Conservation (phyloP, 176 grass and related monocot species). For the Aechmea fasciata region DNA sequence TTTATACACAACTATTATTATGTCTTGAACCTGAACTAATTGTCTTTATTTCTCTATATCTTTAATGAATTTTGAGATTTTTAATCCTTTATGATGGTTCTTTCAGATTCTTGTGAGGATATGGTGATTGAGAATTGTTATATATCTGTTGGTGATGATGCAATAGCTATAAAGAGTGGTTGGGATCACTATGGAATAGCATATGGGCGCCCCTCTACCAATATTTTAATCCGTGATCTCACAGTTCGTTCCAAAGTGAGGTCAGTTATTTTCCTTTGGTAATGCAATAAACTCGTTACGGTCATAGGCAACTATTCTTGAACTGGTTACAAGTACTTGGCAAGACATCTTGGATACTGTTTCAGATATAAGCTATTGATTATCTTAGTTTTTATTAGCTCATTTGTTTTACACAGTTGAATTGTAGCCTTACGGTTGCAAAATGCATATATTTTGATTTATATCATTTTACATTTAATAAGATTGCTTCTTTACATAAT, state of each 20-base stretch:
- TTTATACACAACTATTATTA: not conserved
- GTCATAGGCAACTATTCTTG: not conserved
- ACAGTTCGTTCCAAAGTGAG: conserved; percentile 67
- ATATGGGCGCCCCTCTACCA: conserved; percentile 67
- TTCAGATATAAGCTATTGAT: not conserved
- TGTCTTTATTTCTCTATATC: not conserved
- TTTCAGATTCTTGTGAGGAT: conserved; percentile 79
- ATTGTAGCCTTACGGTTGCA: no score
- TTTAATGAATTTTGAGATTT: not conserved
- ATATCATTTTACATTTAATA: no score
- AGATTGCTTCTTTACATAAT: no score
- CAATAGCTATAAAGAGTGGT: conserved; percentile 84
- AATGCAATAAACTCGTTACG: no score
- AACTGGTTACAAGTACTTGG: not conserved
- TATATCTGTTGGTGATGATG: conserved; percentile 91
- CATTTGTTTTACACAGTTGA: no score
- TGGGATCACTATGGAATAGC: conserved; percentile 96
- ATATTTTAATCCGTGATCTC: conserved; percentile 73
- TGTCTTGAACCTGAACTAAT: not conserved
- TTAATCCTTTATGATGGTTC: not conserved
- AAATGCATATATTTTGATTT: no score
- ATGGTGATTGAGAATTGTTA: conserved; percentile 98
- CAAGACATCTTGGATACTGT: not conserved
- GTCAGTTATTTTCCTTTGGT: conserved; percentile 20
- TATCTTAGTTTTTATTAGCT: no score